Evolutionary conservation across 805 yeast genomes (phyloP).

Genomic region (Blastobotrys terrestris): DNA sequence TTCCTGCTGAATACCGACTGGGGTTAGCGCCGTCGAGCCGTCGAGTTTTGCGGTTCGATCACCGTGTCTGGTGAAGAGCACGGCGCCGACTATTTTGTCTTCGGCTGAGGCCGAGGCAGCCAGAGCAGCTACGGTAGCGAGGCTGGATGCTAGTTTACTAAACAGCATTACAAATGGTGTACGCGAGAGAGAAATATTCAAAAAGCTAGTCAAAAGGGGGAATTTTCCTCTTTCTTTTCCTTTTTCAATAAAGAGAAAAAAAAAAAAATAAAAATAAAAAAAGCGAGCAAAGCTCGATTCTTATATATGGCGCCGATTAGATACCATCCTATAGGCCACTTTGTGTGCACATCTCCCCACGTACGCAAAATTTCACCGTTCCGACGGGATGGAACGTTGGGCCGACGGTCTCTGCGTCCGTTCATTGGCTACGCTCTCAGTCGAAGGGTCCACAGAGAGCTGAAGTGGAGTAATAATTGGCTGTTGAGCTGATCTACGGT

Average conservation of each 20-base stretch:
- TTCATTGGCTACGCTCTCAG: background rate
- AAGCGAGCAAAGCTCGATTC: background rate
- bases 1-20: constrained; percentile 38
- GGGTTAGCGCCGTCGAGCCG: constrained; percentile 35
- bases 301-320: background rate
- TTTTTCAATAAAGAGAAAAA: too few relatives aligned
- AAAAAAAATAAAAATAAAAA: background rate
- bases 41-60: constrained; percentile 45
- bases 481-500: too few relatives aligned
- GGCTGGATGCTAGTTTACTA: background rate
- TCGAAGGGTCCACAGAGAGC: background rate
- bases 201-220: too few relatives aligned
- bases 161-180: background rate
- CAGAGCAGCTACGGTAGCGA: constrained; percentile 12
- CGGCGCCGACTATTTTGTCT: constrained; percentile 34
- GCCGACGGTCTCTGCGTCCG: background rate
- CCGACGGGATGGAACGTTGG: background rate
- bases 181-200: background rate
- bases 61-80: constrained; percentile 45
- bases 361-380: background rate
- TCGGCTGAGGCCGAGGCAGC: constrained; percentile 14
- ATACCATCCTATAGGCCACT: background rate
- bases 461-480: too few relatives aligned
- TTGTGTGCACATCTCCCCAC: background rate
- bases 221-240: too few relatives aligned